Evolutionary conservation across 495 filamentous ascomycete genomes (phyloP), one percentile per base, ranked within the genome.

Genomic region (Aspergillus affinis): DNA sequence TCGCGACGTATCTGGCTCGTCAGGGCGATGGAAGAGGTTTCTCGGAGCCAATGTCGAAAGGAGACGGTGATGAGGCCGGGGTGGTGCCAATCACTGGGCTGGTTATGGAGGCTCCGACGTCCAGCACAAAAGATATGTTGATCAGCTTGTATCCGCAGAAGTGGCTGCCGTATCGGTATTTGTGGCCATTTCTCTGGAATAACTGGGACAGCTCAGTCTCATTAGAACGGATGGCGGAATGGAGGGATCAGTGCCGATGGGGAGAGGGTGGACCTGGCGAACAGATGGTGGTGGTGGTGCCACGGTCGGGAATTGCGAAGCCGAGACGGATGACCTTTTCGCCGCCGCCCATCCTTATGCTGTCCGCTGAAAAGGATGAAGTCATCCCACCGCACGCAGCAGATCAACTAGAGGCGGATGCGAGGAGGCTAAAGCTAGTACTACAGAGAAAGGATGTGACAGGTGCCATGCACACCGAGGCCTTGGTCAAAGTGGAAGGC

Each of bases 81-180:
- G 71, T 62, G 41, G 63, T 67, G 17, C 66, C 68, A 0, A 69
- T 87, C 5, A 64, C 66, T 9, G 82, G 81, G 4, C 51, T 94
- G 54, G 72, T 93, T 13, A 77, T 93, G 12, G 90, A 94, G 64
- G 92, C 90, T 0, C 90, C 91, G 4, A 92, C 91, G 55, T 78
- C 85, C 2, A 90, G 82, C 55, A 81, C 91, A 55, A 75, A 81
- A n/a, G 81, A 83, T 29, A 91, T 95, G 89, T 74, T 95, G 18
- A 73, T 82, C 29, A 83, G 82, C 2, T 68, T 95, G 19, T 94
- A 92, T 70, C 90, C 90, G 10, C 89, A 93, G 65, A 88, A 84
- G 60, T 93, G 90, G 90, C 72, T 93, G 0, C 90, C 90, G 0
- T 93, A 94, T 69, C 76, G 83, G 4, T 87, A 88, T 71, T 71